Evolutionary conservation across 1,139 yeast genomes (phyloP).

Genomic region (Entelexis sorbosivorans): DNA sequence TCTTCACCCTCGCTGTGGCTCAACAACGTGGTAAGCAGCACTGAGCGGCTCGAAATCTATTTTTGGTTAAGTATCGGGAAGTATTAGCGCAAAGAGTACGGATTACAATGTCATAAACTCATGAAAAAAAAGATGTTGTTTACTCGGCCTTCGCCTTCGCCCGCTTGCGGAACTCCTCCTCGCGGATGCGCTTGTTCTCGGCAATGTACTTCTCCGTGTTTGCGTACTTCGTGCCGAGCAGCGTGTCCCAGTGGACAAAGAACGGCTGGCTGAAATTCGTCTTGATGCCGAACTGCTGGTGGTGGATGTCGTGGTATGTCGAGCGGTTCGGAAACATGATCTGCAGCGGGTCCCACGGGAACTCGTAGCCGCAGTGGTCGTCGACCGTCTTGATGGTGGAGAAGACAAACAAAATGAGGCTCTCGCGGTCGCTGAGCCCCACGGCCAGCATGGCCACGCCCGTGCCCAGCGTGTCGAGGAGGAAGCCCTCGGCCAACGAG

Average conservation of each 20-base stretch:
- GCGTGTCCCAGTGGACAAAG: slow-evolving; percentile 81
- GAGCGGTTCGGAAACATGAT: slow-evolving; percentile 85
- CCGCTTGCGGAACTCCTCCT: slow-evolving; percentile 24
- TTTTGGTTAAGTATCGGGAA: too few relatives aligned
- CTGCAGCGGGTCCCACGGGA: slow-evolving; percentile 88
- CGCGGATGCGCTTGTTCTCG: slow-evolving; percentile 29
- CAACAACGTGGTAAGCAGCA: too few relatives aligned
- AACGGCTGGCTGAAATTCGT: slow-evolving; percentile 94
- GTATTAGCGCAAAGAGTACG: neutral
- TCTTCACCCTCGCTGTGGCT: too few relatives aligned
- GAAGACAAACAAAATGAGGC: slow-evolving; percentile 62
- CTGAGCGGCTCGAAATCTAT: too few relatives aligned
- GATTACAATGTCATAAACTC: neutral
- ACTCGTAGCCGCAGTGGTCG: slow-evolving; percentile 92
- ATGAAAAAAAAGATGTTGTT: neutral
- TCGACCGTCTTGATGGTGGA: slow-evolving; percentile 94
- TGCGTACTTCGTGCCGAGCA: slow-evolving; percentile 60
- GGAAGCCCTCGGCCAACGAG: slow-evolving; percentile 85
- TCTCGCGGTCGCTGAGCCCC: slow-evolving; percentile 63
- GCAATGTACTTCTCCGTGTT: slow-evolving; percentile 33
- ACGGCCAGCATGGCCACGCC: slow-evolving; percentile 64
- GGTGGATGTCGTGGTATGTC: slow-evolving; percentile 92
- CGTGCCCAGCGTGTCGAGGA: slow-evolving; percentile 84
- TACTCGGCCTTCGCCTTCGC: slow-evolving; percentile 18
- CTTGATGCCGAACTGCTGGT: slow-evolving; percentile 90